Base-by-base conservation (phyloP, 768 basidiomycete genomes). In the Pleurotus citrinopileatus region DNA sequence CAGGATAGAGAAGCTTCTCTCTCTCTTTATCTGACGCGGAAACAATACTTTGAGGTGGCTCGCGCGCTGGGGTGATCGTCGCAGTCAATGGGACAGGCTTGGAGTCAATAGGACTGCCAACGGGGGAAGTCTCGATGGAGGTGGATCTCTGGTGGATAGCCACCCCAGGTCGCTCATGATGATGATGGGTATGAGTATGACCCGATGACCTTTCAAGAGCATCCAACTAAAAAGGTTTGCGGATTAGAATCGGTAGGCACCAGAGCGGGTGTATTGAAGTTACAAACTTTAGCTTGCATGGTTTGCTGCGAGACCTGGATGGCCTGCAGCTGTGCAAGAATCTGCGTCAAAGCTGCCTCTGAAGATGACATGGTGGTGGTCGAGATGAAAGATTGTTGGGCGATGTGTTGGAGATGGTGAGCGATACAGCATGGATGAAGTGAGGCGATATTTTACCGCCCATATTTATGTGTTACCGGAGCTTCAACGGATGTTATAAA, bases 1-100 rank as follows among this genome's bases (percentile, higher is more conserved):
- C 84, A 5, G 92, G 91, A 65, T 97, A 97, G 19, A 94, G 67
- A 26, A 80, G 61, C 62, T 76, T 89, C 71, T 90, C 89, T 56
- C 86, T 77, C 53, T 88, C 87, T 65, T 77, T 88, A 53, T 88
- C 87, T 3, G 62, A 61, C 1, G 63, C 56, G 19, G 55, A 52
- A 4, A 59, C 55, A 9, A 55, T 50, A 1, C 62, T 60, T 3
- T 62, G 51, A 23, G 66, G 59, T 1, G 65, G 62, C 12, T 42
- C 37, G 12, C 19, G n/a, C 34, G 22, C 38, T 12, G 38, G 38
- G 7, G 38, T 40, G 46, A 55, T 54, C 13, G 63, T 47, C 3
- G 62, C 57, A 13, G 63, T 51, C 3, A 54, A 19, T 23, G 50
- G 28, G 2, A 40, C 20, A 34, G 32, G 32, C 17, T 32, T 22